These are phyloP conservation scores for Neoboletus magnificus DNA, from an alignment of 768 basidiomycete genomes.

Conservation along the genomic window DNA sequence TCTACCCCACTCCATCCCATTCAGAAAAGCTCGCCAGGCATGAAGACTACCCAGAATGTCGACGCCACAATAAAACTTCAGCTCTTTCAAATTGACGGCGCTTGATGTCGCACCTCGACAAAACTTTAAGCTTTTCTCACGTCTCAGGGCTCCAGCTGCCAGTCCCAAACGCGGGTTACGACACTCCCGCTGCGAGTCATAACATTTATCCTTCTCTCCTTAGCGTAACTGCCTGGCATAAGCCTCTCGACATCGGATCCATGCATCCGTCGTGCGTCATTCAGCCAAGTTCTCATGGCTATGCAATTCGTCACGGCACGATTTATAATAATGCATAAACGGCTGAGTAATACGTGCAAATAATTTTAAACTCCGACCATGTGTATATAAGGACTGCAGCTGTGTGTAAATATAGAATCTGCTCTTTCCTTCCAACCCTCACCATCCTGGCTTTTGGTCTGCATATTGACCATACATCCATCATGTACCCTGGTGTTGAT, in stretches of 20 bases:
- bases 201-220: background rate
- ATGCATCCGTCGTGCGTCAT: background rate
- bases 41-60: background rate
- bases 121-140: conserved; percentile 19
- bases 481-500: conserved; percentile 4
- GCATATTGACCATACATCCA: background rate
- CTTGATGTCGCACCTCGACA: background rate
- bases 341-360: background rate
- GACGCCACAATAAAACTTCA: conserved; percentile 8
- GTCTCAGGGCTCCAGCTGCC: background rate
- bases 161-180: background rate
- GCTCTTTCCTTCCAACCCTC: background rate
- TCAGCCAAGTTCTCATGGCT: background rate
- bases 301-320: background rate
- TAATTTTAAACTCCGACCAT: conserved; percentile 16
- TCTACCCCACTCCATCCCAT: background rate
- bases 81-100: conserved; percentile 24
- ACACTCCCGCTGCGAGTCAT: background rate
- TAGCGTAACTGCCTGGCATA: background rate
- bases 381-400: conserved; percentile 7
- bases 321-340: background rate
- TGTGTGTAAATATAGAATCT: background rate
- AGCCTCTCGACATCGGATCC: no score
- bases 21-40: background rate
- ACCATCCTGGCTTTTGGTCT: background rate